These are phyloP conservation scores for Oidium heveae DNA, from an alignment of 2,329 filamentous ascomycete genomes.

Conservation along the genomic window DNA sequence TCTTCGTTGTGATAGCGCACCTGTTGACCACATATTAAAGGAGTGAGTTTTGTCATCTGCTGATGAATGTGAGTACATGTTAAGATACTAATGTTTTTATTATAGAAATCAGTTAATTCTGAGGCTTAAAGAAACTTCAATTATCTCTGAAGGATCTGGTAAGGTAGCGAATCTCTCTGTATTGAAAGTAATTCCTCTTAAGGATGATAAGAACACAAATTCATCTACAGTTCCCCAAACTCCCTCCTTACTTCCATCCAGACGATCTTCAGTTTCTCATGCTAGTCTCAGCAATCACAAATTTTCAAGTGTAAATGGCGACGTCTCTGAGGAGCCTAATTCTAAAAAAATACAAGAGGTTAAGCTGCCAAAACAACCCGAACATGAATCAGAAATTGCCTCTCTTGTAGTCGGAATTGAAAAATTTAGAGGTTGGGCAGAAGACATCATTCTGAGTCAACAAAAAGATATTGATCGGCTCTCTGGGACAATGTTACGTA, in stretches of 20 bases:
- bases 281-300: no score
- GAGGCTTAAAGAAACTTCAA: constrained; percentile 7
- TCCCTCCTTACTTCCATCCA: background rate
- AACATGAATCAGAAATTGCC: background rate
- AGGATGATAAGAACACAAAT: background rate
- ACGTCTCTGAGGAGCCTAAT: background rate
- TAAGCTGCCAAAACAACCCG: no score
- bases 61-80: no score
- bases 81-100: no score
- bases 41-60: constrained; percentile 4
- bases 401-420: constrained; percentile 1
- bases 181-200: constrained; percentile 7
- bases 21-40: constrained; percentile 10
- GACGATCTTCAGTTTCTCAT: no score
- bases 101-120: constrained; percentile 11
- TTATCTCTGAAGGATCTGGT: constrained; percentile 8
- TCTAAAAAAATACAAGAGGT: background rate
- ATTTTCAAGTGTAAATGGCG: background rate
- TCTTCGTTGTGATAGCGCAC: constrained; percentile 11
- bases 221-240: background rate
- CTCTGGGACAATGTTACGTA: constrained; percentile 6
- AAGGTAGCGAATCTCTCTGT: constrained; percentile 6
- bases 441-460: constrained; percentile 8
- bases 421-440: constrained; percentile 9
- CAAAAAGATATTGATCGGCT: constrained; percentile 13